Percentiles rank a stretch among this genome's conserved stretches.
Evolutionary conservation across 2,329 filamentous ascomycete genomes (phyloP).

Genomic region (Drechslera avenae): DNA sequence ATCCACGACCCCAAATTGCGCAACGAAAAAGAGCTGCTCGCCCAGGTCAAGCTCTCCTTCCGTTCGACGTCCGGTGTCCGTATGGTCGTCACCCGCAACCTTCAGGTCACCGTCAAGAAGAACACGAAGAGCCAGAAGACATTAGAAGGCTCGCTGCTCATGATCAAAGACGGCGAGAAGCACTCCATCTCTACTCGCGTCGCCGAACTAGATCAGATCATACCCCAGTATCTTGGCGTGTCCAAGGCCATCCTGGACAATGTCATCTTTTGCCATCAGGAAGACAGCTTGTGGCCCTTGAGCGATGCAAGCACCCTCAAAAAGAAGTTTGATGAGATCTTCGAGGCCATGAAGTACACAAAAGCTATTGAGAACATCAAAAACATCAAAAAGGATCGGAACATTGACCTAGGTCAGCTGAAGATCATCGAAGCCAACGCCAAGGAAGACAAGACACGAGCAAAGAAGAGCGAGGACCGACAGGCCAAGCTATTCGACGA

Average conservation of each 20-base stretch:
- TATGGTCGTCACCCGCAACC: constrained; percentile 81
- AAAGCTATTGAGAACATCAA: constrained; percentile 98
- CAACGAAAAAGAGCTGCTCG: constrained; percentile 85
- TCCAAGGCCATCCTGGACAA: constrained; percentile 88
- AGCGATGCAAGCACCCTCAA: constrained; percentile 85
- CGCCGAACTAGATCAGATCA: constrained; percentile 79
- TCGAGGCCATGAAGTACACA: constrained; percentile 95
- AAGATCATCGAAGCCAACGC: constrained; percentile 77
- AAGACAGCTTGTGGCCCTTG: constrained; percentile 96
- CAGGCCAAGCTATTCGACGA: constrained; percentile 68
- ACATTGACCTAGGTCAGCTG: constrained; percentile 72
- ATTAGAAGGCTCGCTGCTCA: constrained; percentile 77
- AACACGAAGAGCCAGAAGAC: constrained; percentile 77
- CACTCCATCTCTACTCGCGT: constrained; percentile 78
- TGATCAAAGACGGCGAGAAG: constrained; percentile 79
- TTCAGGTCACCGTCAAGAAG: constrained; percentile 89
- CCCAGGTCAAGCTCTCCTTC: constrained; percentile 90
- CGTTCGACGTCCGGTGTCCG: constrained; percentile 75
- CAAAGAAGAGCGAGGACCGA: constrained; percentile 62
- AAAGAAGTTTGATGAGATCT: constrained; percentile 96
- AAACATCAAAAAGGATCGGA: constrained; percentile 79
- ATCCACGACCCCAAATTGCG: constrained; percentile 95
- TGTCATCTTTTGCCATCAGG: constrained; percentile 98
- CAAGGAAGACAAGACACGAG: constrained; percentile 84
- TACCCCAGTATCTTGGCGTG: constrained; percentile 86